Conservation (phyloP, 495 filamentous ascomycete genomes). For the Emericellopsis terricola region DNA sequence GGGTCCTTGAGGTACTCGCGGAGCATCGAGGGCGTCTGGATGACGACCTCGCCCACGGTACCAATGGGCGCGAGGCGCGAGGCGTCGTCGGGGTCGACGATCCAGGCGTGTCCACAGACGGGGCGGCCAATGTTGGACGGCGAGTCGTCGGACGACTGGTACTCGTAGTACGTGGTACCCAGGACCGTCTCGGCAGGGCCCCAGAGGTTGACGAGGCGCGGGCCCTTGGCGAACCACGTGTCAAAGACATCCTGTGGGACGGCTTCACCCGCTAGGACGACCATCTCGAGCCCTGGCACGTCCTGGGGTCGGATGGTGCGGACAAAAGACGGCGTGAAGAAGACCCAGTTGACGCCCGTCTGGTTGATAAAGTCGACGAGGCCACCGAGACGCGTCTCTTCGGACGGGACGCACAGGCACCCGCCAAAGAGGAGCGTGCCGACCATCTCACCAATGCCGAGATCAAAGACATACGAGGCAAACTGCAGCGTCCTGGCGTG, state of each 20-base stretch:
- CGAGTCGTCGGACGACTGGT: constrained; percentile 5
- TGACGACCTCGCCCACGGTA: constrained; percentile 27
- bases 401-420: constrained; percentile 8
- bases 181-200: too few relatives aligned
- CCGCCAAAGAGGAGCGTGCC: background rate
- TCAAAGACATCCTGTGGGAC: constrained; percentile 2
- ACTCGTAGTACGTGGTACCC: constrained; percentile 16
- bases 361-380: constrained; percentile 15
- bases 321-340: constrained; percentile 25
- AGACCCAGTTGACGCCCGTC: constrained; percentile 10
- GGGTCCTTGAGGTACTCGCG: constrained; percentile 5
- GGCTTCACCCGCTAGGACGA: constrained; percentile 19
- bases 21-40: constrained; percentile 27
- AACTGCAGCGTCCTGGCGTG: constrained; percentile 1
- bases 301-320: constrained; percentile 17
- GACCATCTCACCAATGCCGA: constrained; percentile 1
- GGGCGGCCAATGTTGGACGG: constrained; percentile 19
- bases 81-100: constrained; percentile 27
- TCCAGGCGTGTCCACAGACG: constrained; percentile 23
- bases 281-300: constrained; percentile 17
- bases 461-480: constrained; percentile 1
- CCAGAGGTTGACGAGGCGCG: constrained; percentile 28
- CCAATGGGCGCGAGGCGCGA: constrained; percentile 26
- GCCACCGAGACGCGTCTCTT: constrained; percentile 3
- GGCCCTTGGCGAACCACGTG: constrained; percentile 1